A percentile compares a stretch with the other conserved stretches of the same genome.
Conservation (phyloP, 2,329 filamentous ascomycete species). For the Davidsoniella virescens region DNA sequence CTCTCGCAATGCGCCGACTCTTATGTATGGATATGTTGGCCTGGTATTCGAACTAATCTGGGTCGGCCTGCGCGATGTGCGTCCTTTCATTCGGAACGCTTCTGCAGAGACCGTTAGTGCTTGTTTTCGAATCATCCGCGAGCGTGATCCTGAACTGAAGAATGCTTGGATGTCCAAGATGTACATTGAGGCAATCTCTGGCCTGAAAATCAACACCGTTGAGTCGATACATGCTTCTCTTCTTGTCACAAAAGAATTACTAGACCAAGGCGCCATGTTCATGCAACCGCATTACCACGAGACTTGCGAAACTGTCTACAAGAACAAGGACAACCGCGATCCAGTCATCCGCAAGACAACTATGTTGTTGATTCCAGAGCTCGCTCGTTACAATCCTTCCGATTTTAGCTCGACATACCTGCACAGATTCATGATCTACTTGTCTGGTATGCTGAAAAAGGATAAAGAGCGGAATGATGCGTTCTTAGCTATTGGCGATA, state of each 20-base stretch:
- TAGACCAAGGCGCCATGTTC: conserved; percentile 94
- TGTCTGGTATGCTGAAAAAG: conserved; percentile 85
- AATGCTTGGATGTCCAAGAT: conserved; percentile 81
- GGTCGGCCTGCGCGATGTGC: conserved; percentile 78
- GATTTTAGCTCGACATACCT: conserved; percentile 80
- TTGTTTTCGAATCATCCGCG: conserved; percentile 89
- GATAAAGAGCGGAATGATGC: conserved; percentile 89
- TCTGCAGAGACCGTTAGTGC: conserved; percentile 87
- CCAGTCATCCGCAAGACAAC: conserved; percentile 76
- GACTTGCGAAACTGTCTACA: conserved; percentile 80
- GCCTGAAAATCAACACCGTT: conserved; percentile 63
- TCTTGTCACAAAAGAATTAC: conserved; percentile 77
- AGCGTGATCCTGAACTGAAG: conserved; percentile 78
- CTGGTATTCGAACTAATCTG: conserved; percentile 92
- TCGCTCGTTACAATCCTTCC: conserved; percentile 80
- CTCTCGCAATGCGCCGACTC: conserved; percentile 78
- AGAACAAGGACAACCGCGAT: conserved; percentile 86
- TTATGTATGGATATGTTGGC: conserved; percentile 92
- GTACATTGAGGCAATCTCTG: conserved; percentile 67
- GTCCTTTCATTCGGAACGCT: conserved; percentile 80
- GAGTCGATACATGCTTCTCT: conserved; percentile 91
- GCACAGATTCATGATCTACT: conserved; percentile 92
- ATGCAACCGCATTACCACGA: conserved; percentile 93
- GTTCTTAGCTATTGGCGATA: conserved; percentile 88
- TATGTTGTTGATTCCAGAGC: conserved; percentile 75